Evolutionary conservation across 2,329 filamentous ascomycete genomes (phyloP).

Genomic region (Stemphylium lycopersici): DNA sequence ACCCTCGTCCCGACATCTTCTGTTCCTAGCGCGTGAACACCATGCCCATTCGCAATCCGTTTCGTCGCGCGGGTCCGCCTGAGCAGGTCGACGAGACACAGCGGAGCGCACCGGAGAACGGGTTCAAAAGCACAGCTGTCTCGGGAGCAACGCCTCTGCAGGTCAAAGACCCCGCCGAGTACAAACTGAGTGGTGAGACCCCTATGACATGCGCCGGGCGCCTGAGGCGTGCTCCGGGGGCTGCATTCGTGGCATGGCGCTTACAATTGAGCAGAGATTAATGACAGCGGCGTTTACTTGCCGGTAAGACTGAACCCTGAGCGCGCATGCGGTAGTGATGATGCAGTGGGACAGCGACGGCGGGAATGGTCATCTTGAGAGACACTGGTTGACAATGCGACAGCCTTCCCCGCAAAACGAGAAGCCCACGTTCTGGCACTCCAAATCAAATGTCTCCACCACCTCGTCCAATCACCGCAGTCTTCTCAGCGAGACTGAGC

Average conservation of each 20-base stretch:
- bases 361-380: background rate
- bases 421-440: constrained; percentile 78
- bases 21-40: constrained; percentile 17
- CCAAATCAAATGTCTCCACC: constrained; percentile 55
- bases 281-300: constrained; percentile 92
- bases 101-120: constrained; percentile 40
- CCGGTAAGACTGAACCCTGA: constrained; percentile 65
- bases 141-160: constrained; percentile 50
- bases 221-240: constrained; percentile 7
- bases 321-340: background rate
- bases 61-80: constrained; percentile 44
- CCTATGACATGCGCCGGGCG: constrained; percentile 9
- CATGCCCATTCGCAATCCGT: constrained; percentile 53
- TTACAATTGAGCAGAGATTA: constrained; percentile 72
- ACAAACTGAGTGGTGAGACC: constrained; percentile 59
- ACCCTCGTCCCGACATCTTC: constrained; percentile 22
- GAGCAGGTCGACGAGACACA: constrained; percentile 43
- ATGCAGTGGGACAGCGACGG: constrained; percentile 7
- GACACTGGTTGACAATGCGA: constrained; percentile 29
- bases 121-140: constrained; percentile 43
- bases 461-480: constrained; percentile 65
- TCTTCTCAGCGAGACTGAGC: constrained; percentile 82
- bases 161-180: constrained; percentile 56
- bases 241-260: constrained; percentile 24
- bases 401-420: constrained; percentile 84